Base-by-base conservation (phyloP, 2,329 filamentous ascomycete genomes). In the Colletotrichum sp. region DNA sequence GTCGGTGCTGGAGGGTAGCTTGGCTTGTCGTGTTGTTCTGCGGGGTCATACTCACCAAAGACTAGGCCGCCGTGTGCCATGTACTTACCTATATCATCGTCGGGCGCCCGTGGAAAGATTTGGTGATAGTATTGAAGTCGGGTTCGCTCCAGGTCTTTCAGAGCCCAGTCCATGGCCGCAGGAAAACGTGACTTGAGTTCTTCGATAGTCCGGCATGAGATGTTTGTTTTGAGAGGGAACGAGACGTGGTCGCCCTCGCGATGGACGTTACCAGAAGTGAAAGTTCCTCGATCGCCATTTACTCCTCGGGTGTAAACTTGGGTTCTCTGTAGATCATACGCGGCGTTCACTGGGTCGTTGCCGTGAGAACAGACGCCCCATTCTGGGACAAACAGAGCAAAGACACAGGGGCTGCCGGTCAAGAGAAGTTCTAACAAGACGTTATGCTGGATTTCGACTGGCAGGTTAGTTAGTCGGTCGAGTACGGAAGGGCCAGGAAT, bases 351-450 rank as follows among this genome's bases (percentile, higher is more conserved):
- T 8, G 60, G 36, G 48, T 70, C 66, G 13, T 55, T 22, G 27
- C 32, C 57, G 48, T 74, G 55, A 11, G 61, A 19, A 71, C 76
- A 77, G 30, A 77, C 36, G 28, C 25, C 39, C 71, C 76, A 77
- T 22, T 77, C 71, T 5, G 74, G 66, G 4, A 69, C 59, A 28
- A 77, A 77, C 22, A 76, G 28, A 8, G 61, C 63, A 15, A 77
- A 44, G 71, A 64, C 27, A 28, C 76, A 77, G 55, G 72, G 30
- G 57, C 30, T 73, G 11, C 39, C 27, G 22, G 39, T 63, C 6
- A 60, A 66, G 5, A 77, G 48, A n/a, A 70, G 16, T 19, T 75
- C 67, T n/a, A n/a, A 3, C 27, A 77, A 25, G 15, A 77, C 32
- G 13, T 74, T 27, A 13, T n/a, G 39, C 44, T 76, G 68, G 4